These are phyloP conservation scores for Helicostylum pulchrum DNA, from an alignment of 192 early-diverging fungal species.

Conservation along the genomic window DNA sequence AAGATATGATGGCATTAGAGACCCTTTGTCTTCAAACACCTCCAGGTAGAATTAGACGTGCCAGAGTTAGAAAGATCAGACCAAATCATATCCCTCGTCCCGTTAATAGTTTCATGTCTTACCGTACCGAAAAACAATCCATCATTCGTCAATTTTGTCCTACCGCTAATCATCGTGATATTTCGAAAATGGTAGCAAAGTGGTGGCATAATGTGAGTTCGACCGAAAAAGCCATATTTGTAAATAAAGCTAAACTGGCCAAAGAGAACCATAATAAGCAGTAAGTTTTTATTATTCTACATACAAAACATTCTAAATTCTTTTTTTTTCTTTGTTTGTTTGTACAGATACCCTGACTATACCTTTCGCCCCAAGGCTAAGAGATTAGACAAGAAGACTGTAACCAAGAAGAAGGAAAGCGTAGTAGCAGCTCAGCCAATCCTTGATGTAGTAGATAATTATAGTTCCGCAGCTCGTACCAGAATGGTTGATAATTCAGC, in stretches of 20 bases:
- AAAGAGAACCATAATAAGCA: slow-evolving; percentile 46
- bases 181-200: slow-evolving; percentile 57
- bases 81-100: slow-evolving; percentile 38
- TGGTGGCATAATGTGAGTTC: slow-evolving; percentile 53
- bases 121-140: slow-evolving; percentile 54
- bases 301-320: background rate
- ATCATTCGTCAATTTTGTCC: slow-evolving; percentile 48
- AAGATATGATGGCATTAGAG: background rate
- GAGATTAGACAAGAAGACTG: too few relatives aligned
- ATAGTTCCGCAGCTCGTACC: too few relatives aligned
- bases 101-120: slow-evolving; percentile 65
- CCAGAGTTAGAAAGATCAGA: slow-evolving; percentile 1
- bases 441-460: too few relatives aligned
- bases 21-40: background rate
- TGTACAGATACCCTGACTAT: slow-evolving; percentile 24
- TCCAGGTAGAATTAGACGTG: background rate
- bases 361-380: slow-evolving; percentile 18
- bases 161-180: slow-evolving; percentile 54
- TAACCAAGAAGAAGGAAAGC: too few relatives aligned
- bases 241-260: slow-evolving; percentile 40
- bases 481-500: too few relatives aligned
- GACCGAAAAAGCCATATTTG: slow-evolving; percentile 51
- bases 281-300: slow-evolving; percentile 18
- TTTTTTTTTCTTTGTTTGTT: background rate
- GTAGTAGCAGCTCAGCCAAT: too few relatives aligned